Base-by-base conservation (phyloP, 306 rosid genomes). In the Rosa multiflora region DNA sequence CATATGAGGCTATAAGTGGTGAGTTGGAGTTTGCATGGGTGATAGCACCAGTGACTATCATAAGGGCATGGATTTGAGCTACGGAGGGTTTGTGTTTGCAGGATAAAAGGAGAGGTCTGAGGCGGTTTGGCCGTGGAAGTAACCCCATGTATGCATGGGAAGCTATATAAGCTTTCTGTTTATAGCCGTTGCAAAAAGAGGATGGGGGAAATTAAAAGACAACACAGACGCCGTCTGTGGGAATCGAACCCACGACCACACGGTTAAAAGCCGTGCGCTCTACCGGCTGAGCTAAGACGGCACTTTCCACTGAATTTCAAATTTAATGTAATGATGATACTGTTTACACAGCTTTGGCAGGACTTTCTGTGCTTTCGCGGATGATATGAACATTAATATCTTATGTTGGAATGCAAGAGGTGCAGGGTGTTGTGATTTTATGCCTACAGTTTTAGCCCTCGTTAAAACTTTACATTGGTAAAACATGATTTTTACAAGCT, bases 201-300 rank as follows among this genome's bases (percentile, higher is more conserved):
- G 10, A 15, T 10, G 46, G 8, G 0, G 8, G 5, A 70, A 12
- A 5, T 2, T 4, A 2, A 17, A 5, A 14, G 4, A 4, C 6
- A 15, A 43, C 0, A 0, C 0, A 43, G 8, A 0, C 81, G 81
- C 81, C 85, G 81, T 82, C 85, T 71, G 85, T 76, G 85, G 81
- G 85, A 82, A 82, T 82, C 85, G 81, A 82, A 82, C 85, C 78
- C 84, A 76, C 81, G 84, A 76, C 81, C 84, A 81, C 84, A 81
- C 70, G 81, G 84, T 81, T 81, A 81, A 81, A 81, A 81, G 78
- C 84, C 81, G 71, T 82, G 85, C 74, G 85, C 81, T 82, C 78
- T 82, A 81, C 84, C 84, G 14, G 81, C 84, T 81, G 84, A 81
- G 86, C 86, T 78, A 79, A 79, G 86, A 83, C 83, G 83, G 86